Evolutionary conservation across 2,329 filamentous ascomycete species (phyloP).

Genomic region (Grosmannia clavigera): DNA sequence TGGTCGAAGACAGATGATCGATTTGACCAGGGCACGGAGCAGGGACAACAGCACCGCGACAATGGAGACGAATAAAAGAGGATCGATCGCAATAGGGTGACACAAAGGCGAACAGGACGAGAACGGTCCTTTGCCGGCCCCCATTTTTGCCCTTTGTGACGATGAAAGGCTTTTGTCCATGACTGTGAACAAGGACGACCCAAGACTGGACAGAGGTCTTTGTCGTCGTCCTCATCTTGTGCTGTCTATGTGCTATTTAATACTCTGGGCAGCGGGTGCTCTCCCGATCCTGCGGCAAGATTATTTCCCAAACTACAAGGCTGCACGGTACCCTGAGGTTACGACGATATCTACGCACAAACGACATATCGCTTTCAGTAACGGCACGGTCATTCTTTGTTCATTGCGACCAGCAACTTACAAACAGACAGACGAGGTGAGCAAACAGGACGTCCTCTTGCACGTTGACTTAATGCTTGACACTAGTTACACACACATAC

Average conservation of each 20-base stretch:
- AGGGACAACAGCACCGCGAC: background rate
- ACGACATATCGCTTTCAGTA: background rate
- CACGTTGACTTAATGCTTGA: background rate
- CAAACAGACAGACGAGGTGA: background rate
- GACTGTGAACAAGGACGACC: background rate
- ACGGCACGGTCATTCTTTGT: background rate
- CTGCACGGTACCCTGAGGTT: no score
- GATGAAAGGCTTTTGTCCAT: background rate
- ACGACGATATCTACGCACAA: background rate
- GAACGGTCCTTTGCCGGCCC: background rate
- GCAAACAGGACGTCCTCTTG: background rate
- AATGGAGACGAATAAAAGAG: background rate
- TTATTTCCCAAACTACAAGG: no score
- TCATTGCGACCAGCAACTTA: background rate
- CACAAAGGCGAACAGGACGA: background rate
- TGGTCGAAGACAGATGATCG: background rate
- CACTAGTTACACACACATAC: background rate
- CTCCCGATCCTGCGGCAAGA: no score
- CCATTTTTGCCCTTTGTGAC: background rate
- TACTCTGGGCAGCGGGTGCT: no score
- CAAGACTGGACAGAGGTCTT: no score
- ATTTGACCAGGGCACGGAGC: background rate
- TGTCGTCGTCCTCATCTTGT: no score
- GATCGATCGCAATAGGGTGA: background rate
- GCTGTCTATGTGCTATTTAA: no score